These are phyloP conservation scores for Fusarium metavorans DNA, from an alignment of 2,329 filamentous ascomycete species.

Conservation along the genomic window DNA sequence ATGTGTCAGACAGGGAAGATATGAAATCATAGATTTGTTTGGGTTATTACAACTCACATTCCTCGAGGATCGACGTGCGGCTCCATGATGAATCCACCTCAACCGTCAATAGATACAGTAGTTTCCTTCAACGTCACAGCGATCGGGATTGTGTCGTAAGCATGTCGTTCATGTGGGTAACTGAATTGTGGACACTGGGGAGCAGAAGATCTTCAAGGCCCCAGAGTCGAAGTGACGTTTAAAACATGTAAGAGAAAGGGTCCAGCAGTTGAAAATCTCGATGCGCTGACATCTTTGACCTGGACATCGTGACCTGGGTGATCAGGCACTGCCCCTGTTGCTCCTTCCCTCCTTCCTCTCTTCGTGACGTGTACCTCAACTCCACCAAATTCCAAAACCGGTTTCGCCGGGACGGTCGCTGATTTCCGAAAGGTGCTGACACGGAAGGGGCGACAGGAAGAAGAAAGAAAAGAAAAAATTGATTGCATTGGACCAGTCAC, in stretches of 20 bases:
- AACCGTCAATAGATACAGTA: conserved; percentile 18
- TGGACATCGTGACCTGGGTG: conserved; percentile 6
- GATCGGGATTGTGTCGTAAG: conserved; percentile 32
- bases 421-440: conserved; percentile 7
- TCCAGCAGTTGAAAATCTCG: conserved; percentile 28
- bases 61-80: conserved; percentile 22
- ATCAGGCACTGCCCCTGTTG: conserved; percentile 25
- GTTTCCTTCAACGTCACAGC: conserved; percentile 31
- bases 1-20: conserved; percentile 21
- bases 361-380: conserved; percentile 30
- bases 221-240: conserved; percentile 29
- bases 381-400: conserved; percentile 28
- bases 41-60: conserved; percentile 31
- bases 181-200: conserved; percentile 30
- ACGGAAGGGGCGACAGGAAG: conserved; percentile 9
- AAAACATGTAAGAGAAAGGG: conserved; percentile 18
- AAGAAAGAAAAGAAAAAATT: not conserved
- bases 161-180: conserved; percentile 22
- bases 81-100: conserved; percentile 34
- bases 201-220: conserved; percentile 17
- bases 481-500: not conserved
- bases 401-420: conserved; percentile 26
- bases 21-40: conserved; percentile 33
- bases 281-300: conserved; percentile 26
- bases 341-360: conserved; percentile 20